These are phyloP conservation scores for Geranium rotundifolium DNA, from an alignment of 345 rosid species.

Conservation along the genomic window DNA sequence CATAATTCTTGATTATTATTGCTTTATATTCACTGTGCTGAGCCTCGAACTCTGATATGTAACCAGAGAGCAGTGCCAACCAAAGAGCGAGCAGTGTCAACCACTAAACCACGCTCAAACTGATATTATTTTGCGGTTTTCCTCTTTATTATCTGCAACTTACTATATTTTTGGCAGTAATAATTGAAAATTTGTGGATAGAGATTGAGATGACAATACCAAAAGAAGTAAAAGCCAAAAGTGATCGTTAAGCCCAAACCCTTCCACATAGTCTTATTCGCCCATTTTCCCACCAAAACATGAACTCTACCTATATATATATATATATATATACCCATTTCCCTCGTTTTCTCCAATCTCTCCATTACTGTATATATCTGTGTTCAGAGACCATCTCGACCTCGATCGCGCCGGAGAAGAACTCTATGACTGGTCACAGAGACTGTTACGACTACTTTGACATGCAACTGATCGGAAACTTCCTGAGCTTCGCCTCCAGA, in stretches of 20 bases:
- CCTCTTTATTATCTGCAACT: too few relatives aligned
- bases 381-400: too few relatives aligned
- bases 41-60: too few relatives aligned
- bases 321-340: too few relatives aligned
- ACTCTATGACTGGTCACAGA: slow-evolving; percentile 14
- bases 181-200: background rate
- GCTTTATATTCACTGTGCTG: too few relatives aligned
- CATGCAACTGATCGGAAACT: slow-evolving; percentile 52
- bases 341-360: too few relatives aligned
- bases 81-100: too few relatives aligned
- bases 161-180: too few relatives aligned
- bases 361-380: background rate
- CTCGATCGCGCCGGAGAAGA: slow-evolving; percentile 7
- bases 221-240: background rate
- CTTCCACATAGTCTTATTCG: slow-evolving; percentile 2
- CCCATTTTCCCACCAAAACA: background rate
- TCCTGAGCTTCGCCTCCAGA: slow-evolving; percentile 48
- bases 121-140: too few relatives aligned
- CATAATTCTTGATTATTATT: too few relatives aligned
- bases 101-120: too few relatives aligned
- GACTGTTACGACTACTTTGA: slow-evolving; percentile 20
- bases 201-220: background rate
- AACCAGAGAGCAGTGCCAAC: too few relatives aligned
- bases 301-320: background rate
- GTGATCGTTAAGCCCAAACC: slow-evolving; percentile 1